A percentile compares a stretch with the other conserved stretches of the same genome.
These are phyloP conservation scores for Bigelowiella natans DNA, from an alignment of 78 protist species.

Conservation along the genomic window DNA sequence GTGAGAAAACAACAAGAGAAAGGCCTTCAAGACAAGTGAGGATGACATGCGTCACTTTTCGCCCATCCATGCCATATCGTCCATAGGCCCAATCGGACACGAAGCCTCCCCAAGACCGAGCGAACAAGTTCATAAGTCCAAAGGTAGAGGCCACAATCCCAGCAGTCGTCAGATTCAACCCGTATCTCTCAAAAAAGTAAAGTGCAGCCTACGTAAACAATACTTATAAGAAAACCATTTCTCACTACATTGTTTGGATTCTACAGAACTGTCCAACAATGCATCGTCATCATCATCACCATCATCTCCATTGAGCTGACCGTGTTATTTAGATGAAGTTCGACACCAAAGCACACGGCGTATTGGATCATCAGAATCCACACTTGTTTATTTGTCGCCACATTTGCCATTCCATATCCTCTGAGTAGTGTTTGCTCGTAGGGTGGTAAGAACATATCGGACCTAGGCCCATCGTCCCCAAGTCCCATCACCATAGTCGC, in stretches of 20 bases:
- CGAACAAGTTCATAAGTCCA: conserved; percentile 8
- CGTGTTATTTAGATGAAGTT: background rate
- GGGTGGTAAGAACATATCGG: background rate
- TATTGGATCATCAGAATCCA: background rate
- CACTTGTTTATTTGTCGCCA: background rate
- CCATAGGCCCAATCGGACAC: background rate
- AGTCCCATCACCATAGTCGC: background rate
- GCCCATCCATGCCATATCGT: background rate
- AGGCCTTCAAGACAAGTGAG: background rate
- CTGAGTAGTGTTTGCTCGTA: background rate
- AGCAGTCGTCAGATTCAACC: background rate
- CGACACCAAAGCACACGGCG: conserved; percentile 19
- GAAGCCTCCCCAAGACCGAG: conserved; percentile 18
- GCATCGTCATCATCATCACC: too few species aligned
- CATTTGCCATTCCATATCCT: background rate
- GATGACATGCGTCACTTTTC: background rate
- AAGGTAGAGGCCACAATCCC: background rate
- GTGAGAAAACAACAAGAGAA: too few species aligned
- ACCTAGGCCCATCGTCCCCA: background rate
- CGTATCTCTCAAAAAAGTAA: background rate
- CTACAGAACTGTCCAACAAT: too few species aligned
- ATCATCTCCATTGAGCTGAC: too few species aligned
- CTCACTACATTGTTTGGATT: too few species aligned
- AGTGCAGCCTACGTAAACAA: too few species aligned
- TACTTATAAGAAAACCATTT: too few species aligned